Conservation (phyloP, 176 grass and related monocot species). For the Pontederia crassipes region DNA sequence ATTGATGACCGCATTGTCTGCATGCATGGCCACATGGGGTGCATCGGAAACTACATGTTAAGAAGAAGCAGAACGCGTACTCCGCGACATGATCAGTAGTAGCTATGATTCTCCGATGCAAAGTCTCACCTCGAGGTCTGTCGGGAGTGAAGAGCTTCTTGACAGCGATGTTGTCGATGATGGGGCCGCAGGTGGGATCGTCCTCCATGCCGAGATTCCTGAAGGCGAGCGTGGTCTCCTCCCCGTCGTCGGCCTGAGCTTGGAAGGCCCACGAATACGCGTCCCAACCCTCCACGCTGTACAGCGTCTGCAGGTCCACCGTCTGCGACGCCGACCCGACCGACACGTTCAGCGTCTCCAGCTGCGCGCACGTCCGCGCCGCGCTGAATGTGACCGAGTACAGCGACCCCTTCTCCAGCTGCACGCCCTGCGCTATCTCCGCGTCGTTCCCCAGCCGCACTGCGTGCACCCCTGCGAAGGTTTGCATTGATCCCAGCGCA, state of each 20-base stretch:
- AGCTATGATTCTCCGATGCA: too few species aligned
- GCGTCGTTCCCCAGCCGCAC: constrained; percentile 87
- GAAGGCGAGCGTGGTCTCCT: constrained; percentile 45
- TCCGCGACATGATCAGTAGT: too few species aligned
- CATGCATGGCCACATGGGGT: too few species aligned
- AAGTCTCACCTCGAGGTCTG: constrained; percentile 43
- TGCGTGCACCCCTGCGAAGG: constrained; percentile 53
- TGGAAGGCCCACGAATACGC: constrained; percentile 83
- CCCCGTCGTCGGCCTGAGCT: constrained; percentile 42
- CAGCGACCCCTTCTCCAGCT: constrained; percentile 71
- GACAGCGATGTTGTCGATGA: constrained; percentile 80
- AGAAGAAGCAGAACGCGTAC: neutral
- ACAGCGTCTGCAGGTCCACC: constrained; percentile 86
- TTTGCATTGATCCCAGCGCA: constrained; percentile 47
- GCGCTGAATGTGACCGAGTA: constrained; percentile 95
- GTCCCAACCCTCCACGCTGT: constrained; percentile 97
- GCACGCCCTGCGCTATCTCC: constrained; percentile 49
- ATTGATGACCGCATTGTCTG: constrained; percentile 80
- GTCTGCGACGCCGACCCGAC: constrained; percentile 48
- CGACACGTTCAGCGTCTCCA: constrained; percentile 77
- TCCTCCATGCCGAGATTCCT: constrained; percentile 98
- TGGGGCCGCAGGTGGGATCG: constrained; percentile 88
- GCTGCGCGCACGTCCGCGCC: constrained; percentile 84
- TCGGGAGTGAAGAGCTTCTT: constrained; percentile 96
- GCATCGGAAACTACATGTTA: too few species aligned